Evolutionary conservation across 139 green algal species (phyloP).

Genomic region (Choricystis sp.): DNA sequence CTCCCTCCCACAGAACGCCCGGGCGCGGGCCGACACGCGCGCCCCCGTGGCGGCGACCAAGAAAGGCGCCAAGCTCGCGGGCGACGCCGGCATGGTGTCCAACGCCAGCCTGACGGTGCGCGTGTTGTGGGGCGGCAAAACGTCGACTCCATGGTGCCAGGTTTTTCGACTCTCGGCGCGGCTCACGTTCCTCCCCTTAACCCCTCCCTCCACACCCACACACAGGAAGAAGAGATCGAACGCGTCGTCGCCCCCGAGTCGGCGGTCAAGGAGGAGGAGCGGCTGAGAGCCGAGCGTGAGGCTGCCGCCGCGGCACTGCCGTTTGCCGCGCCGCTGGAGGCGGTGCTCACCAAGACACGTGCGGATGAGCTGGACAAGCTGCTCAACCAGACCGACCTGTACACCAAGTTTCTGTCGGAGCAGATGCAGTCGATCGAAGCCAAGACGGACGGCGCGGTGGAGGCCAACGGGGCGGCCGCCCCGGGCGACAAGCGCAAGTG

Average conservation of each 20-base stretch:
- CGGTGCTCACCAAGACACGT: constrained; percentile 25
- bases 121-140: neutral
- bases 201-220: neutral
- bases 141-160: too few species aligned
- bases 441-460: constrained; percentile 1
- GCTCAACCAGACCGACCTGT: constrained; percentile 57
- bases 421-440: constrained; percentile 39
- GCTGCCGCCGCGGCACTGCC: constrained; percentile 5
- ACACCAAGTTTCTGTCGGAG: constrained; percentile 71
- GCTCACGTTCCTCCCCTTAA: neutral
- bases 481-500: constrained; percentile 1
- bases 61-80: too few species aligned
- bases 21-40: neutral
- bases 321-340: neutral
- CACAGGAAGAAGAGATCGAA: constrained; percentile 31
- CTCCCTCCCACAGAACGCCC: neutral
- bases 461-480: neutral
- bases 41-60: too few species aligned
- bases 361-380: constrained; percentile 55
- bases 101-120: neutral
- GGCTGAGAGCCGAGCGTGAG: constrained; percentile 32
- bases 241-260: constrained; percentile 25
- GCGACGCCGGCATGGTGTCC: neutral
- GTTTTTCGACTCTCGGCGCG: neutral
- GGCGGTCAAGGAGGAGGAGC: constrained; percentile 39